Base-by-base conservation (phyloP, 768 basidiomycete genomes). In the Baorangia bicolor region DNA sequence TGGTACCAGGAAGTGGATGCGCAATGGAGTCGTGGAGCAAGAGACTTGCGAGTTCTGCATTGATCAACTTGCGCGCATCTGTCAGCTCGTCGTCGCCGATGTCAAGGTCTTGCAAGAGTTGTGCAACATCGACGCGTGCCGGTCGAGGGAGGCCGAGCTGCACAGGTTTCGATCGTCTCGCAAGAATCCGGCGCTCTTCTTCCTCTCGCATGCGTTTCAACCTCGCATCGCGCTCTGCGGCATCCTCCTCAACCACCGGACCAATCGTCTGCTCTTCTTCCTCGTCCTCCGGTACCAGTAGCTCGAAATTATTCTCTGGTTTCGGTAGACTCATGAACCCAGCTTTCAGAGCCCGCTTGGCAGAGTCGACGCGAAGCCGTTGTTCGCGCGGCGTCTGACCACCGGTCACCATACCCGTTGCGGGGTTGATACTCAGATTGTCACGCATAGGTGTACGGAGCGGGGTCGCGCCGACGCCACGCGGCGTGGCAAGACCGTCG, bases 261-360 rank as follows among this genome's bases (percentile, higher is more conserved):
- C 49, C 59, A 23, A 47, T 60, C 12, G 37, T 53, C 13, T 64
- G 66, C 5, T 73, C 78, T 11, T 78, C 81, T 12, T 83, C 90
- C 49, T 93, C 90, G 18, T 93, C 90, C 61, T 96, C 95, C 3
- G 92, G 92, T 10, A 96, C 86, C 40, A 95, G 81, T 43, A 99
- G 76, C 73, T 98, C 95, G 64, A 98, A 98, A 72, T 98, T 96
- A 70, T 98, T 98, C 75, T 98, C 93, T 0, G 97, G 94, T 61
- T 86, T 87, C 0, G 97, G 97, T 16, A 99, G 78, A 57, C 72
- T 86, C 74, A 81, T 81, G 74, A 98, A 98, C 6, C 88, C 90
- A 11, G 85, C 82, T 62, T 88, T 80, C 49, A 98, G 80, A 1
- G 88, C 84, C 37, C 87, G 82, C 69, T 94, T 92, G 5, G 84